Evolutionary conservation across 441 rosid species (phyloP), one percentile per base, ranked within the genome.

Genomic region (Aleurites moluccanus): DNA sequence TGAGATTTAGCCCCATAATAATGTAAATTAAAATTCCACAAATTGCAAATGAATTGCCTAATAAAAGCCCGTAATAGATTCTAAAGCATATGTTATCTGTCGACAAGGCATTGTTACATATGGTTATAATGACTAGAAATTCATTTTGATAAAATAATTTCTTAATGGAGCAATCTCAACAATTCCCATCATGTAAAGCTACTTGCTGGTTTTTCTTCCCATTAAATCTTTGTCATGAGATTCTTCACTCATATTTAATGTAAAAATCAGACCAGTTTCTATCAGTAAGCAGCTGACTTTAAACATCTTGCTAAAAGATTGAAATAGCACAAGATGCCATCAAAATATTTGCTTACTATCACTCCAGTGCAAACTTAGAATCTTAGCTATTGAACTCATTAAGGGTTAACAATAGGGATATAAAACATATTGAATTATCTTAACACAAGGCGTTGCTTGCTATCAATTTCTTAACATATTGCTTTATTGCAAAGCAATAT

Each of bases 221-320:
- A 23, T 7, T 11, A 23, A 56, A 21, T 25, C 10, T 7, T 60
- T 27, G 5, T 2, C 15, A 28, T 60, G 64, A 60, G 11, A 3
- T 30, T 60, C 6, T 28, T 25, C 30, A 23, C 23, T 25, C 38
- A 28, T 27, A 14, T 60, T 30, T 60, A 0, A 45, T 10, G 15
- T 10, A 11, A 45, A 10, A 9, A 9, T 45, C 13, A 13, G 49
- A 45, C 49, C 49, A 9, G 15, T 16, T 27, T 61, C 33, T 30
- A 28, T 28, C 13, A 2, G 13, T 28, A 33, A 61, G 42, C 35
- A 27, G 30, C n/a, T 28, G 35, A 13, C n/a, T 61, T 16, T 7
- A 33, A 61, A 61, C 65, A 59, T 35, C 63, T 23, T 59, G 35
- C 63, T 59, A 27, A 14, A 59, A 25, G 63, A 59, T 25, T 59